Evolutionary conservation across 23 red algal species (phyloP), one percentile per base, ranked within the genome.

Genomic region (Pyropia haitanensis): DNA sequence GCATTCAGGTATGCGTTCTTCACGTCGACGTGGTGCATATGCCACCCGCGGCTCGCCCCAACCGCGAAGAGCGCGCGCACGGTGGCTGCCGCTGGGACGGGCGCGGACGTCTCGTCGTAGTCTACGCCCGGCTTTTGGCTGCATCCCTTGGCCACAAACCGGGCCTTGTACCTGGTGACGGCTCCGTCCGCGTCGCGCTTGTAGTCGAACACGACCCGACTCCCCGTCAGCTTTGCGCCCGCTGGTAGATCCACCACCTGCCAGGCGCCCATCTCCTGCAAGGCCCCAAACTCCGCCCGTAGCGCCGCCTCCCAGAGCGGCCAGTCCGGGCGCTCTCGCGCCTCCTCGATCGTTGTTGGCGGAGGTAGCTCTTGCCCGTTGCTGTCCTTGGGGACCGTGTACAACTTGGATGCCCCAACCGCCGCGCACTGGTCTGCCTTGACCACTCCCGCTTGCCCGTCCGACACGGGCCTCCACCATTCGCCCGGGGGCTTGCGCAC

Each of bases 91-190:
- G 22, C 66, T 3, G 66, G 67, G 1, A 83, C 78, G 9, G 78
- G 67, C 24, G 78, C 2, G 66, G 73, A 81, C 17, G 24, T 33
- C 31, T 72, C 67, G 5, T 60, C 31, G 28, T 72, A 83, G 0
- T 83, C 78, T 27, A 72, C 73, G 6, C 78, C 56, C 32, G 22
- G 22, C n/a, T 6, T 24, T 0, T 83, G 56, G 21, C 30, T 83
- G 30, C 65, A 83, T 5, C 67, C 78, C 20, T 65, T 73, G 2
- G 78, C 78, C 9, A 83, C 78, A 34, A 83, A 39, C 25, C 68
- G 19, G 1, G 78, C 78, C 24, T 58, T 21, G 51, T 71, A 32
- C 16, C 78, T 3, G 18, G 78, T 83, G n/a, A 73, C 19, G 1
- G 22, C 22, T 5, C 49, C 53, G 21, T 53, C 21, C 9, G 52